A percentile compares a stretch with the other conserved stretches of the same genome.
phyloP scores from a whole-genome alignment of 345 rosid species.

The Salix exigua region DNA sequence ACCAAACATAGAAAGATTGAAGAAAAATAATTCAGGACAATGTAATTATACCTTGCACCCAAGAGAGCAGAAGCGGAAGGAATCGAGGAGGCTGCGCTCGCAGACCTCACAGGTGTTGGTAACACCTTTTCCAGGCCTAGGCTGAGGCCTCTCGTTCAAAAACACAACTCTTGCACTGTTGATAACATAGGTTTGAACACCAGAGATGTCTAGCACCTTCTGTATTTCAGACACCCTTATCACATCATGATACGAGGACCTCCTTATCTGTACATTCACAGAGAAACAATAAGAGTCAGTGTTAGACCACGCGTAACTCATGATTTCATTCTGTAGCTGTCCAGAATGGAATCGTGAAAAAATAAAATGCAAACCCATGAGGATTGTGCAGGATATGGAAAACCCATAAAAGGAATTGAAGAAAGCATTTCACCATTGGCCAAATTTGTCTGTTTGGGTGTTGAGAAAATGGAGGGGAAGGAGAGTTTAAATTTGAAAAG shows the following conservation, averaged over 20 bases:
- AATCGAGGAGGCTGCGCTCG: constrained; percentile 58
- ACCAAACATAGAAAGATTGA: background rate
- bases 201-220: constrained; percentile 53
- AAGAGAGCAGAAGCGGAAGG: constrained; percentile 63
- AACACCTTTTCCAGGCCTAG: constrained; percentile 65
- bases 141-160: constrained; percentile 63
- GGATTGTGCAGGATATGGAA: background rate
- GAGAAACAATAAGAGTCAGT: background rate
- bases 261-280: constrained; percentile 48
- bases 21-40: background rate
- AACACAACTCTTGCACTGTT: constrained; percentile 69
- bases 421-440: background rate
- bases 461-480: background rate
- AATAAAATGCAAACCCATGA: constrained; percentile 10
- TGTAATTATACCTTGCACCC: constrained; percentile 57
- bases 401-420: background rate
- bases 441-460: background rate
- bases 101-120: constrained; percentile 62
- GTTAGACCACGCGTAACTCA: background rate
- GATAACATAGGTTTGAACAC: constrained; percentile 60
- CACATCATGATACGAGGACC: constrained; percentile 73
- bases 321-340: background rate
- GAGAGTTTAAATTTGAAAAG: background rate
- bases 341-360: background rate
- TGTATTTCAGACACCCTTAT: constrained; percentile 63